These are phyloP conservation scores for Trypanosomatidae sp. DNA, from an alignment of 208 protist genomes.

Conservation along the genomic window DNA sequence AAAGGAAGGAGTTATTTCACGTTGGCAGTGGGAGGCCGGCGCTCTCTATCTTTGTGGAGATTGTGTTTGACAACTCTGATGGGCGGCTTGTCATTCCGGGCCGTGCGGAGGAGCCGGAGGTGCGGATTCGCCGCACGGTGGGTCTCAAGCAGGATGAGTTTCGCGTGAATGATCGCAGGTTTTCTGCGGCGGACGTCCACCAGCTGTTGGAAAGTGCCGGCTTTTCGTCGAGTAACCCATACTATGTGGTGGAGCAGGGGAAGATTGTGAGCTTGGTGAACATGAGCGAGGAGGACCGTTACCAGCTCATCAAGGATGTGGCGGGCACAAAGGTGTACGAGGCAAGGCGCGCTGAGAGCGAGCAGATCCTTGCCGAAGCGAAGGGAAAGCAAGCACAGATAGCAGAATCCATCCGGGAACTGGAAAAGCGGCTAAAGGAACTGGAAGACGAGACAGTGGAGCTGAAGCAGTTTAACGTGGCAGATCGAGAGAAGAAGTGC, in stretches of 20 bases:
- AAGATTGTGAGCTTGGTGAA: constrained; percentile 94
- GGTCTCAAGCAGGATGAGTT: constrained; percentile 99
- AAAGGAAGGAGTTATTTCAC: constrained; percentile 96
- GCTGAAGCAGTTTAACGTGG: constrained; percentile 90
- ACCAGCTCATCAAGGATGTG: constrained; percentile 98
- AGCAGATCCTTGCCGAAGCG: constrained; percentile 95
- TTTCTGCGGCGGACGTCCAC: constrained; percentile 90
- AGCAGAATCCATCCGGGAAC: constrained; percentile 89
- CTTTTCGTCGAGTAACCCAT: constrained; percentile 98
- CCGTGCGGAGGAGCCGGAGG: constrained; percentile 85
- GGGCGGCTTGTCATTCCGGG: constrained; percentile 93
- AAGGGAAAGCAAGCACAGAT: constrained; percentile 82
- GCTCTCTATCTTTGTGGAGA: constrained; percentile 97
- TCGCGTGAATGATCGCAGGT: constrained; percentile 96
- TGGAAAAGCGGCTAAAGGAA: constrained; percentile 93
- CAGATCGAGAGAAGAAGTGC: constrained; percentile 87
- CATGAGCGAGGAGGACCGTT: constrained; percentile 96
- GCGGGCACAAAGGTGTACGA: constrained; percentile 99
- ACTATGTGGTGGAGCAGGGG: constrained; percentile 99
- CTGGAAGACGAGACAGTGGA: constrained; percentile 96
- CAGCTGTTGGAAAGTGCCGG: constrained; percentile 98
- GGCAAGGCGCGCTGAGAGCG: constrained; percentile 90
- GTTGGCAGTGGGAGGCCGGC: constrained; percentile 85
- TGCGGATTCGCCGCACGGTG: constrained; percentile 96
- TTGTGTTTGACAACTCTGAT: constrained; percentile 99